phyloP scores from a whole-genome alignment of 2,329 filamentous ascomycete genomes.

The Penicillium sp. region DNA sequence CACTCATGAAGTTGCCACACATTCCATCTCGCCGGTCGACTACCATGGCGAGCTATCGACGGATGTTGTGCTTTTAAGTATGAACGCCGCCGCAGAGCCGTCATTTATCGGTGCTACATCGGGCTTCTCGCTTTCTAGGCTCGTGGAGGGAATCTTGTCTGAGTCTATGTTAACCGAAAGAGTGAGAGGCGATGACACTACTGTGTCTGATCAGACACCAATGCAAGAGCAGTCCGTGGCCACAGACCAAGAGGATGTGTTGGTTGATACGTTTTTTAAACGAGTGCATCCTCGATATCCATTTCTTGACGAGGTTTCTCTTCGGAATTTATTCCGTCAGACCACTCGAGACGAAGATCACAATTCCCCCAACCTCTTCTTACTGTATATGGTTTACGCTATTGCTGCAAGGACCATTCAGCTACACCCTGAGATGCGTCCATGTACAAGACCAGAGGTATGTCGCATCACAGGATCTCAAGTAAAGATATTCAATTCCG shows the following conservation, averaged over 20 bases:
- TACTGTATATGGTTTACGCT: background rate
- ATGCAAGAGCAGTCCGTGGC: background rate
- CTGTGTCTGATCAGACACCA: background rate
- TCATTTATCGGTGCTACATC: background rate
- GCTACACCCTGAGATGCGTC: background rate
- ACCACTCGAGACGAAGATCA: background rate
- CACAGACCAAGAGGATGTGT: background rate
- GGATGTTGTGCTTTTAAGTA: background rate
- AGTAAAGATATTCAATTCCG: background rate
- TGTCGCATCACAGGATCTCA: background rate
- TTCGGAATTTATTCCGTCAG: background rate
- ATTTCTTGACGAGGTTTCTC: background rate
- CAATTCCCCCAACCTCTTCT: background rate
- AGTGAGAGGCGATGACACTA: background rate
- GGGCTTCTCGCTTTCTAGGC: background rate
- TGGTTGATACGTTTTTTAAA: background rate
- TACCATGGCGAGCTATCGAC: background rate
- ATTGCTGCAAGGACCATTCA: background rate
- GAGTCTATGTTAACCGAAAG: background rate
- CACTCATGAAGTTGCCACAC: background rate
- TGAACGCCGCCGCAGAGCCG: background rate
- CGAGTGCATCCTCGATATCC: background rate
- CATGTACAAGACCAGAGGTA: background rate
- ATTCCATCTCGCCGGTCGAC: background rate
- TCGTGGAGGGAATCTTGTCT: background rate